phyloP scores from a whole-genome alignment of 2,329 filamentous ascomycete genomes.

The Colletotrichum lindemuthianum region DNA sequence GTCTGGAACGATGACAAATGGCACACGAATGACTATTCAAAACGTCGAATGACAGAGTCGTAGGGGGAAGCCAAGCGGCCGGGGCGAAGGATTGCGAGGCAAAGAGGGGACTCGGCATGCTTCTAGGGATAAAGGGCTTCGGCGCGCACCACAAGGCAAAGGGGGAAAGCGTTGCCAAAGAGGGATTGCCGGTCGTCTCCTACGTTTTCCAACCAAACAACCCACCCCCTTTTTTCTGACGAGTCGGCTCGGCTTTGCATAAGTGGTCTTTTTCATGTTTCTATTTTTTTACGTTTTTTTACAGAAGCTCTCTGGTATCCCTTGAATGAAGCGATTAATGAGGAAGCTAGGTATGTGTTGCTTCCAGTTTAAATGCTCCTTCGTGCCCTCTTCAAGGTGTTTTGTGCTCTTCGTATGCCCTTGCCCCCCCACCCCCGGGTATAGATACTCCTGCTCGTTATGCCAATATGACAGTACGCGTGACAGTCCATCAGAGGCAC shows the following conservation, averaged over 20 bases:
- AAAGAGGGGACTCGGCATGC: constrained; percentile 19
- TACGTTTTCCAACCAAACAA: constrained; percentile 11
- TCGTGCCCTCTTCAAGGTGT: neutral
- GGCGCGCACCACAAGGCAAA: neutral
- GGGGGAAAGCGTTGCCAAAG: constrained; percentile 13
- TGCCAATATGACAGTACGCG: too few relatives aligned
- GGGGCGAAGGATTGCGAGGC: too few relatives aligned
- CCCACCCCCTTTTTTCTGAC: neutral
- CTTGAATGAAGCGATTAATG: constrained; percentile 34
- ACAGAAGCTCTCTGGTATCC: constrained; percentile 33
- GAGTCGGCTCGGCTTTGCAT: constrained; percentile 23
- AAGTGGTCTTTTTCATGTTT: constrained; percentile 27
- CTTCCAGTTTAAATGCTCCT: constrained; percentile 7
- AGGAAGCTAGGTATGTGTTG: constrained; percentile 17
- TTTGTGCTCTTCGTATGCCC: too few relatives aligned
- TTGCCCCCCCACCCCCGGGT: too few relatives aligned
- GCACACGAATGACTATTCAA: too few relatives aligned
- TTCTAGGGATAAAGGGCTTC: neutral
- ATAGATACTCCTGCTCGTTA: too few relatives aligned
- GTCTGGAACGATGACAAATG: too few relatives aligned
- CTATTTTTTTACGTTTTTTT: constrained; percentile 23
- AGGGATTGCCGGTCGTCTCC: neutral
- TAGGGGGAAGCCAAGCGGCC: too few relatives aligned
- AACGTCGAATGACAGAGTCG: too few relatives aligned
- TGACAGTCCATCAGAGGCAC: constrained; percentile 52